Conservation (phyloP, 75 land plant species). For the Cupressus sempervirens region DNA sequence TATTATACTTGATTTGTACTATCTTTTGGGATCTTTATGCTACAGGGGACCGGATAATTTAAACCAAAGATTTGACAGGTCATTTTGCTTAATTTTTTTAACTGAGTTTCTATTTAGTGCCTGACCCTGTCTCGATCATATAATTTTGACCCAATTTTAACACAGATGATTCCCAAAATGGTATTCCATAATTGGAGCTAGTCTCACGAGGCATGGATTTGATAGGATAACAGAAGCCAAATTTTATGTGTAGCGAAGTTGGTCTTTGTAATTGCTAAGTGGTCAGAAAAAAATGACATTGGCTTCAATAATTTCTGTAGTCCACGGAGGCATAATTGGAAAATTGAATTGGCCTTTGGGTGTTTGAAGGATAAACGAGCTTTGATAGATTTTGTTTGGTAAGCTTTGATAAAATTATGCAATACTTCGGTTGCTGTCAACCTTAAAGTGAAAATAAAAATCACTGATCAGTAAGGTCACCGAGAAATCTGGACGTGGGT, state of each 20-base stretch:
- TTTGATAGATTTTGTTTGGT: background rate
- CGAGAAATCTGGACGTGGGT: background rate
- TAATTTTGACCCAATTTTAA: background rate
- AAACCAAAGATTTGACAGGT: background rate
- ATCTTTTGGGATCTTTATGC: conserved; percentile 75
- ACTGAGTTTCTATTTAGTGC: background rate
- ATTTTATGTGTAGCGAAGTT: background rate
- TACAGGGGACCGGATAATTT: conserved; percentile 59
- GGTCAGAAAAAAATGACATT: background rate
- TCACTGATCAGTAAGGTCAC: background rate
- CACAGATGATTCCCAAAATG: background rate
- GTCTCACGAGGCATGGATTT: too few species aligned
- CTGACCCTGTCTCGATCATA: too few species aligned
- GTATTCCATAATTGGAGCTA: background rate
- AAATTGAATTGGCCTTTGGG: background rate
- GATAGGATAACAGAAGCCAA: background rate
- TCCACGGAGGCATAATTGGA: background rate
- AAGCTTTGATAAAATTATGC: background rate
- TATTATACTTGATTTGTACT: conserved; percentile 69
- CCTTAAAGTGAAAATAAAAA: background rate
- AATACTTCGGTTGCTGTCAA: background rate
- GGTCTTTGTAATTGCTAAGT: background rate
- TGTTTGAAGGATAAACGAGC: background rate
- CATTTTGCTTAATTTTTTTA: background rate
- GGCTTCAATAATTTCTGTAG: background rate